Percentiles rank a stretch among this genome's conserved stretches.
Evolutionary conservation across 2,329 filamentous ascomycete genomes (phyloP).

Genomic region (Exophiala dermatitidis): DNA sequence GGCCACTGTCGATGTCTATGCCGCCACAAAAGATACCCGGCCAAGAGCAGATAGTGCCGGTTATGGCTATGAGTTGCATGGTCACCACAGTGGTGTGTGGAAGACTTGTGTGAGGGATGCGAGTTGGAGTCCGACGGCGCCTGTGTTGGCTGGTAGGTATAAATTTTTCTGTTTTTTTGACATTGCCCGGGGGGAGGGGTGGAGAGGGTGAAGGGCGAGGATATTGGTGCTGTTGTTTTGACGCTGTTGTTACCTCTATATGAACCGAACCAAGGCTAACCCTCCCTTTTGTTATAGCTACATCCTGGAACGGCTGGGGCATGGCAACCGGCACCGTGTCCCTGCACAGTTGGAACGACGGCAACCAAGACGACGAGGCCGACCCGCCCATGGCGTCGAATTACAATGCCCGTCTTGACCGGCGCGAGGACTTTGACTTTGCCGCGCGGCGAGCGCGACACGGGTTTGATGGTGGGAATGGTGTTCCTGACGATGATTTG

Average conservation of each 20-base stretch:
- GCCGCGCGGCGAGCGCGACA: constrained; percentile 19
- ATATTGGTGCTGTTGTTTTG: no score
- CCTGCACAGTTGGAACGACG: constrained; percentile 70
- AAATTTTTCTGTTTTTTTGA: not conserved
- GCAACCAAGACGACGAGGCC: constrained; percentile 55
- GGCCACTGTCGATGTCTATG: constrained; percentile 67
- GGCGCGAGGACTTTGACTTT: constrained; percentile 40
- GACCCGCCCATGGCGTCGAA: constrained; percentile 52
- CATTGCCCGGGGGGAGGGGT: no score
- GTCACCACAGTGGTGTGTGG: constrained; percentile 48
- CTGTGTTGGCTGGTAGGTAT: constrained; percentile 61
- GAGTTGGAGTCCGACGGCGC: constrained; percentile 81
- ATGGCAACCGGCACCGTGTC: constrained; percentile 68
- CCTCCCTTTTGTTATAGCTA: constrained; percentile 48
- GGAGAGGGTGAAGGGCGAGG: no score
- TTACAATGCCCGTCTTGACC: constrained; percentile 54
- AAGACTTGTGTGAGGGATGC: constrained; percentile 77
- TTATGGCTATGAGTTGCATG: constrained; percentile 46
- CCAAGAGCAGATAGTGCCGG: constrained; percentile 50
- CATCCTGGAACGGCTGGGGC: constrained; percentile 72
- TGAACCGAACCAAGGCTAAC: not conserved
- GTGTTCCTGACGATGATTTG: no score
- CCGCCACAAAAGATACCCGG: constrained; percentile 58
- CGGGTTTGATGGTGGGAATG: constrained; percentile 6
- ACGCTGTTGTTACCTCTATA: not conserved